Evolutionary conservation across 768 basidiomycete genomes (phyloP).

Genomic region (Kwoniella heveanensis): DNA sequence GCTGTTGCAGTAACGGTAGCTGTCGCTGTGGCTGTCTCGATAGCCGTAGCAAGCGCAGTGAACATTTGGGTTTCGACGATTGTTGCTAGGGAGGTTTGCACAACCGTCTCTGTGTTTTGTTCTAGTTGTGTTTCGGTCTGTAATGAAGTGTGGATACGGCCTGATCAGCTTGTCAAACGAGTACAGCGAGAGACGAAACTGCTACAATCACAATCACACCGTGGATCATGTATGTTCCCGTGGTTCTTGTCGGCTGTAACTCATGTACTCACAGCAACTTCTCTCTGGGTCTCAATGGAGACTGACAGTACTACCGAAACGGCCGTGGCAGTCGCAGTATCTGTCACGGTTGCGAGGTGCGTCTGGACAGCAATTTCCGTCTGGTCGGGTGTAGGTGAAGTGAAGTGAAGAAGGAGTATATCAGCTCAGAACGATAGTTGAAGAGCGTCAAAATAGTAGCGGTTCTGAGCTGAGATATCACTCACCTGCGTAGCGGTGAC

Average conservation of each 20-base stretch:
- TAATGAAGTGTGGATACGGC: too few species aligned
- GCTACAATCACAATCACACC: too few species aligned
- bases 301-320: neutral
- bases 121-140: slow-evolving; percentile 19
- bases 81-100: slow-evolving; percentile 10
- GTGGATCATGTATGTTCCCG: too few species aligned
- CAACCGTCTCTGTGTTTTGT: neutral
- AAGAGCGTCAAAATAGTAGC: too few species aligned
- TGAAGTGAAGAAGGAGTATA: too few species aligned
- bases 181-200: too few species aligned
- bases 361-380: slow-evolving; percentile 15
- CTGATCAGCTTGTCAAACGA: too few species aligned
- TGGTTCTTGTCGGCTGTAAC: too few species aligned
- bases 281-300: slow-evolving; percentile 4
- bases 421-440: too few species aligned
- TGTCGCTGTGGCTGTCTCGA: slow-evolving; percentile 8
- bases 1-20: slow-evolving; percentile 21
- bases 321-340: neutral
- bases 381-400: neutral
- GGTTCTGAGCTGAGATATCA: too few species aligned
- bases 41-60: neutral
- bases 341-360: slow-evolving; percentile 2
- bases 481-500: slow-evolving; percentile 4
- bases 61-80: neutral
- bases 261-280: slow-evolving; percentile 13